Base-by-base conservation (phyloP, 2,329 filamentous ascomycete species). In the Neonectria magnoliae region DNA sequence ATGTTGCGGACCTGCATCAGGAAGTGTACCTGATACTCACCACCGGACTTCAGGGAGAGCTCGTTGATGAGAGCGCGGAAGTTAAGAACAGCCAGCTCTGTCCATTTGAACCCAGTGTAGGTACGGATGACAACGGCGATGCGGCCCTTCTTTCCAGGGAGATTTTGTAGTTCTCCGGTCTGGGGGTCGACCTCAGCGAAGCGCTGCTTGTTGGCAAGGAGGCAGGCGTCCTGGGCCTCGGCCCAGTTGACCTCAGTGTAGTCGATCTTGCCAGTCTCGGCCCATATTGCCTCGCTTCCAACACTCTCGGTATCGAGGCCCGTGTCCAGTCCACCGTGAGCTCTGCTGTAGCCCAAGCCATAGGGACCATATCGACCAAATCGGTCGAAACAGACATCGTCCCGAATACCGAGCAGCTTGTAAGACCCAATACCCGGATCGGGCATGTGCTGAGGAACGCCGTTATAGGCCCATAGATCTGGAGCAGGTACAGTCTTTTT, bases 351-450 rank as follows among this genome's bases (percentile, higher is more conserved):
- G n/a, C 94, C 94, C 44, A 94, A 82, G 0, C 94, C 94, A 74
- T 97, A 97, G 0, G 93, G 91, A 0, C 93, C 94, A 41, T 95
- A 87, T 51, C 94, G 88, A 18, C 93, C 92, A 75, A 93, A 97
- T 6, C 94, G 88, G 74, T 97, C 94, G 76, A 97, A 97, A 79
- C 94, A 97, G 14, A 97, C 83, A 72, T 96, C 91, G 65, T 93
- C 86, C 22, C 90, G 84, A 44, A 97, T 78, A 0, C 92, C 93
- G 5, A 97, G 80, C 50, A 93, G 77, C 14, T 88, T 84, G 75
- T 96, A 90, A 0, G 92, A 94, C 4, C 94, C 94, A 71, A 96
- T 87, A 1, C 90, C 86, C 3, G 93, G 88, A 55, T 94, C 89
- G 0, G 94, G 92, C 78, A 94, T 92, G 13, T 92, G 91, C 71